These are phyloP conservation scores for Cladophialophora carrionii DNA, from an alignment of 2,329 filamentous ascomycete genomes.

Conservation along the genomic window DNA sequence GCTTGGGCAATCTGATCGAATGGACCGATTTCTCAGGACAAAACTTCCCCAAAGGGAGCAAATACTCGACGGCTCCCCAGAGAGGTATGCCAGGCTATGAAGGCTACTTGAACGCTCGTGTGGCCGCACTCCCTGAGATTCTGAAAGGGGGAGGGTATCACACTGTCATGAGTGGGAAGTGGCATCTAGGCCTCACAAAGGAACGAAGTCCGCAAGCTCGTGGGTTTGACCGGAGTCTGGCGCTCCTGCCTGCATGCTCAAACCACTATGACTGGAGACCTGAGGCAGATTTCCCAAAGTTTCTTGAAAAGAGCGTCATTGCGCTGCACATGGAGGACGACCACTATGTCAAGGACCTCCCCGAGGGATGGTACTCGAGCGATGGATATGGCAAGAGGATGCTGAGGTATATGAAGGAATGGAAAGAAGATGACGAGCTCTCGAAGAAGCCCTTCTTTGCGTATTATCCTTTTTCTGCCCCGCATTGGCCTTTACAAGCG, in stretches of 20 bases:
- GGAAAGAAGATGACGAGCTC: conserved; percentile 47
- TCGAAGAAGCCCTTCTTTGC: conserved; percentile 54
- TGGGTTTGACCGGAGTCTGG: conserved; percentile 64
- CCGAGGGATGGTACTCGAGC: conserved; percentile 59
- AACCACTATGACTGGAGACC: conserved; percentile 63
- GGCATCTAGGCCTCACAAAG: conserved; percentile 64
- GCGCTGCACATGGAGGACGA: conserved; percentile 53
- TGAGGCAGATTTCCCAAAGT: conserved; percentile 43
- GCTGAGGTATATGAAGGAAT: conserved; percentile 56
- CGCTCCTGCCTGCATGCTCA: conserved; percentile 63
- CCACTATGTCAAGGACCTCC: conserved; percentile 51
- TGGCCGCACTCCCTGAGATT: conserved; percentile 62
- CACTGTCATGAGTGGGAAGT: conserved; percentile 66
- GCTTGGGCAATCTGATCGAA: conserved; percentile 46
- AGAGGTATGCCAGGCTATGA: conserved; percentile 65
- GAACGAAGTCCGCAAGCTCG: conserved; percentile 60
- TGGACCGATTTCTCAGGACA: conserved; percentile 60
- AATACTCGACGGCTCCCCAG: conserved; percentile 58
- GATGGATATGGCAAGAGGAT: conserved; percentile 59
- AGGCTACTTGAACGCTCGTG: conserved; percentile 64
- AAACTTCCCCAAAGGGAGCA: conserved; percentile 56
- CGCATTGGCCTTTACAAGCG: conserved; percentile 59
- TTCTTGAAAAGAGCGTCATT: conserved; percentile 49
- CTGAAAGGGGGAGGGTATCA: conserved; percentile 62
- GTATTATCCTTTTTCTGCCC: conserved; percentile 55